phyloP scores from a whole-genome alignment of 257 asterid species.

The Ajuga chamaepitys region DNA sequence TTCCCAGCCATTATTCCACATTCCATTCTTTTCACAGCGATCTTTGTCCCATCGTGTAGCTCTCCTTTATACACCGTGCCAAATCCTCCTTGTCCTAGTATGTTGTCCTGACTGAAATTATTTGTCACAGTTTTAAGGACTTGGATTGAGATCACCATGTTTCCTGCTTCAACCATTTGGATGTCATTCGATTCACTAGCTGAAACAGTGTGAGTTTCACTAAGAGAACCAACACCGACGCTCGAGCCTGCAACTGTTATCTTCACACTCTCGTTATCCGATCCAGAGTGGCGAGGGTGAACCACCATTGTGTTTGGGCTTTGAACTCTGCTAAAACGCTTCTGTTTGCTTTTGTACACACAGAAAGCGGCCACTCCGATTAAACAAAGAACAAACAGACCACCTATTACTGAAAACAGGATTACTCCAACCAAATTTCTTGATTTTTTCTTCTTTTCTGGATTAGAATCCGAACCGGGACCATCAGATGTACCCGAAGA shows the following conservation, averaged over 20 bases:
- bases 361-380: slow-evolving; percentile 55
- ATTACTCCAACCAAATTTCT: slow-evolving; percentile 40
- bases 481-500: slow-evolving; percentile 21
- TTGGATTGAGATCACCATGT: slow-evolving; percentile 87
- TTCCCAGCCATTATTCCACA: slow-evolving; percentile 72
- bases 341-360: slow-evolving; percentile 60
- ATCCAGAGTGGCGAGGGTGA: slow-evolving; percentile 82
- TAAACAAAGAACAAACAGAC: slow-evolving; percentile 48
- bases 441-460: slow-evolving; percentile 20
- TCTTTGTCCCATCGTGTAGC: slow-evolving; percentile 82
- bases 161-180: slow-evolving; percentile 90
- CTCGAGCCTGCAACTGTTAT: slow-evolving; percentile 89
- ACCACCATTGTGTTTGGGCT: slow-evolving; percentile 73
- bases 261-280: slow-evolving; percentile 73
- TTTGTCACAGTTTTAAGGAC: slow-evolving; percentile 74
- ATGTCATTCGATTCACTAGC: slow-evolving; percentile 45
- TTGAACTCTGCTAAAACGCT: slow-evolving; percentile 63
- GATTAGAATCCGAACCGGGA: slow-evolving; percentile 4
- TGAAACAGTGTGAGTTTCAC: slow-evolving; percentile 52
- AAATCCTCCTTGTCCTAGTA: slow-evolving; percentile 82
- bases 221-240: slow-evolving; percentile 47
- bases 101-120: slow-evolving; percentile 60
- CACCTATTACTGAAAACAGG: slow-evolving; percentile 46
- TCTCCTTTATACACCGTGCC: slow-evolving; percentile 91
- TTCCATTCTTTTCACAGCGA: slow-evolving; percentile 95